phyloP scores from a whole-genome alignment of 169 alveolate genomes.

The Plasmodium coatneyi region DNA sequence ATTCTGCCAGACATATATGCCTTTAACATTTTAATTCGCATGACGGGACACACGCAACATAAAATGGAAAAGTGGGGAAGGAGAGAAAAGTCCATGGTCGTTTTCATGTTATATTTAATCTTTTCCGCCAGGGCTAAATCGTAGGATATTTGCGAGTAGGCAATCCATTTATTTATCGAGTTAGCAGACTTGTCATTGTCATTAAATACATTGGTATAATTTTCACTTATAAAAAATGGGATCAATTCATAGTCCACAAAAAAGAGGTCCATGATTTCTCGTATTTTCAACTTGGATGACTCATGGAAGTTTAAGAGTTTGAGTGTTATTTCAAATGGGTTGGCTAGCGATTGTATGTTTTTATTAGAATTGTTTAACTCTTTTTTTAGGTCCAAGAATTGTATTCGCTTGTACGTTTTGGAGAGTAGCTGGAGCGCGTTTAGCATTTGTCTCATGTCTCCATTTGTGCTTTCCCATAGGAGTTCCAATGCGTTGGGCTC shows the following conservation, averaged over 20 bases:
- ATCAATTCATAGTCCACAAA: conserved; percentile 95
- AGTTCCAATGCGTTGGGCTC: conserved; percentile 90
- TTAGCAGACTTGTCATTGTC: conserved; percentile 73
- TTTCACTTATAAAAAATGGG: conserved; percentile 95
- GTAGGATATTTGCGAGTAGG: conserved; percentile 75
- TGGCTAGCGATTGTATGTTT: conserved; percentile 89
- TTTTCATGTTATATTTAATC: conserved; percentile 85
- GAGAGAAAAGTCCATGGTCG: conserved; percentile 90
- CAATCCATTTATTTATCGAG: conserved; percentile 76
- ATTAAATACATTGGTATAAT: conserved; percentile 87
- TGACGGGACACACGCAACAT: conserved; percentile 88
- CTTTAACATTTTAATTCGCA: conserved; percentile 75
- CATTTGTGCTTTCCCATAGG: conserved; percentile 91
- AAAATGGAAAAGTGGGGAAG: conserved; percentile 88
- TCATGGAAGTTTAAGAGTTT: conserved; percentile 85
- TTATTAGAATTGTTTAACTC: conserved; percentile 83
- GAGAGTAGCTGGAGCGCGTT: conserved; percentile 92
- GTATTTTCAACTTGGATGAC: conserved; percentile 76
- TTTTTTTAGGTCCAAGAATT: conserved; percentile 79
- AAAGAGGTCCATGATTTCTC: conserved; percentile 89
- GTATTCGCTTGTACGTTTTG: conserved; percentile 75
- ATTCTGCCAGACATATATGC: conserved; percentile 80
- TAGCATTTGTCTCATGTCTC: conserved; percentile 94
- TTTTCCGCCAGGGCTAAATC: conserved; percentile 89
- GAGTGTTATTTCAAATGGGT: conserved; percentile 90